Conservation (phyloP, 441 rosid genomes). For the Populus hybrid region DNA sequence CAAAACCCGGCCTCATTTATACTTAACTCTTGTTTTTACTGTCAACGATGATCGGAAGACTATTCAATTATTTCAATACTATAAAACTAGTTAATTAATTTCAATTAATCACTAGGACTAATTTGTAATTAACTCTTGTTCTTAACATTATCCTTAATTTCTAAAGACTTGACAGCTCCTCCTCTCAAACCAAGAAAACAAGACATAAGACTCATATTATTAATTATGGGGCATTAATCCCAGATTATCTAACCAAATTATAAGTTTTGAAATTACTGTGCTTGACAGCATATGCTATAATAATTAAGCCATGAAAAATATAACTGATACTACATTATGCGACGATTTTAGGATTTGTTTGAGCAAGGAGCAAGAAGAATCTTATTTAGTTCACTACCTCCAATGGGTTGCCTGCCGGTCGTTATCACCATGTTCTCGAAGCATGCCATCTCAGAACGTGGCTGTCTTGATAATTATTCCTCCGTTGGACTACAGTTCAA, state of each 20-base stretch:
- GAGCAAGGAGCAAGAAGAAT: conserved; percentile 64
- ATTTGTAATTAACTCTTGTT: neutral
- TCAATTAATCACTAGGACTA: neutral
- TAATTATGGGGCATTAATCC: too few relatives aligned
- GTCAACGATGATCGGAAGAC: too few relatives aligned
- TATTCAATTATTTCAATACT: too few relatives aligned
- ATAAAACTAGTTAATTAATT: neutral
- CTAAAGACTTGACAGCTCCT: neutral
- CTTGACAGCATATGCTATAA: neutral
- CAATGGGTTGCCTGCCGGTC: conserved; percentile 78
- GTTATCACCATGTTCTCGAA: conserved; percentile 56
- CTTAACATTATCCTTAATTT: neutral
- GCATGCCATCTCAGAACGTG: conserved; percentile 38
- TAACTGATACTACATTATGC: neutral
- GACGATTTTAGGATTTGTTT: conserved; percentile 38
- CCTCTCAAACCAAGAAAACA: neutral
- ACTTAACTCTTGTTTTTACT: neutral
- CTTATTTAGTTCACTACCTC: conserved; percentile 45
- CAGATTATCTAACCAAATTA: too few relatives aligned
- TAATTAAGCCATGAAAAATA: neutral
- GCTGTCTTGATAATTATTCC: conserved; percentile 48
- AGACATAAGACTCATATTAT: neutral
- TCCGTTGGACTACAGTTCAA: conserved; percentile 48
- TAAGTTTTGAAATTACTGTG: neutral
- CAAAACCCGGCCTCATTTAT: neutral